Evolutionary conservation across 352 stramenopile species (phyloP), one percentile per base, ranked within the genome.

Genomic region (Pythium coloratum): DNA sequence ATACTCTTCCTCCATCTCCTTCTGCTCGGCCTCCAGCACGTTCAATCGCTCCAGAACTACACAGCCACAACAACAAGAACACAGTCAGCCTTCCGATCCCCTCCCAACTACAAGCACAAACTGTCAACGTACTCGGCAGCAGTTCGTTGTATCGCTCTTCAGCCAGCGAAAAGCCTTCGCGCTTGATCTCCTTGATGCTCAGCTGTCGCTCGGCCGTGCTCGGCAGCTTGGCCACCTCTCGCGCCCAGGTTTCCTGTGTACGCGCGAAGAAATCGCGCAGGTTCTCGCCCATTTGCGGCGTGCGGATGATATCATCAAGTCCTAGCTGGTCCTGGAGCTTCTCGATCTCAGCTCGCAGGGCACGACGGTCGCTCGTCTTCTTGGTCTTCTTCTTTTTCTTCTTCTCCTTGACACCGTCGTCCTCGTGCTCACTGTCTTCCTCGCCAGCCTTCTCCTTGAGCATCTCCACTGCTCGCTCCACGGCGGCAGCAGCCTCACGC

Each of bases 211-310:
- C 86, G 30, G 77, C 49, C 33, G 86, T 92, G 47, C 85, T 85
- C 4, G 84, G 80, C 3, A 76, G 74, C 49, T 83, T 59, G 59
- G 81, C 85, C 4, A 95, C 72, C 59, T 87, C 76, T 26, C 40
- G 70, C 0, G 86, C 73, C 89, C 89, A 96, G 38, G 84, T 89
- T 7, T 76, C 76, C 49, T 82, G 73, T 13, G 89, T 96, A 26
- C 89, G 84, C n/a, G 84, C 84, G 53, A 96, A 95, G 71, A 95
- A 96, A 50, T 95, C 87, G 13, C 89, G 84, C 59, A 96, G 68
- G 63, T 86, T 92, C 62, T 96, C 89, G 28, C 86, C 82, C 75
- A 92, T 85, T 61, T 92, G 86, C 1, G 85, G 89, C 53, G 87
- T 96, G 30, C 82, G 83, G 28, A 77, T 78, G 6, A 86, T 46